Conservation (phyloP, 306 rosid species). For the Begonia fuchsioides region DNA sequence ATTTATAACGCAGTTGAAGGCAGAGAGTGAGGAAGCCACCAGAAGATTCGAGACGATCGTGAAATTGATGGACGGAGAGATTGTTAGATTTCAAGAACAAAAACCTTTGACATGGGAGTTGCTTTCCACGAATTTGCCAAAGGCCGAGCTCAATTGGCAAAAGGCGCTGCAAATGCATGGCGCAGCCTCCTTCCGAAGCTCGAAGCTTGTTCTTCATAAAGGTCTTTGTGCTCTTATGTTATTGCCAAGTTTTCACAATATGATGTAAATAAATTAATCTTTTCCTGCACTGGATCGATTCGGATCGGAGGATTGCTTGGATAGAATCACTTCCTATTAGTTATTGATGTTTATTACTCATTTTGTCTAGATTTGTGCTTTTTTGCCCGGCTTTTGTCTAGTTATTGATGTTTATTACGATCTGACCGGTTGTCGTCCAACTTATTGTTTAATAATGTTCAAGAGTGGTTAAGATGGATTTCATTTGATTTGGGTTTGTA, state of each 20-base stretch:
- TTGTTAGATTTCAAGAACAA: constrained; percentile 80
- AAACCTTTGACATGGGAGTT: constrained; percentile 76
- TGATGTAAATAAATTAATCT: no score
- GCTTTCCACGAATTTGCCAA: constrained; percentile 96
- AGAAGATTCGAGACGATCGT: constrained; percentile 68
- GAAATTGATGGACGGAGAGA: constrained; percentile 73
- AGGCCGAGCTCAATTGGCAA: constrained; percentile 90
- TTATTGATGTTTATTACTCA: no score
- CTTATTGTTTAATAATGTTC: neutral
- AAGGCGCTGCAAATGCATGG: constrained; percentile 80
- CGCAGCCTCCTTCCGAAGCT: constrained; percentile 93
- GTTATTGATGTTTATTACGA: no score
- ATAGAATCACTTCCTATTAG: no score
- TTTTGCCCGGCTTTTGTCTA: no score
- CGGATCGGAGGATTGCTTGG: no score
- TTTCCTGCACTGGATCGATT: no score
- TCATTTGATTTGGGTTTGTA: neutral
- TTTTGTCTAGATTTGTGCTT: no score
- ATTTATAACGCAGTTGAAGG: constrained; percentile 69
- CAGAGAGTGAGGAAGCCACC: constrained; percentile 78
- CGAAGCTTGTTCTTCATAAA: constrained; percentile 18
- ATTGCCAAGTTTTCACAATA: no score
- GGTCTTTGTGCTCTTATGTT: no score
- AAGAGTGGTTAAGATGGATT: neutral
- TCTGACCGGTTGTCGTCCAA: no score